A percentile compares a stretch with the other conserved stretches of the same genome.
These are phyloP conservation scores for Uromyces viciae-fabae DNA, from an alignment of 1,284 basidiomycete species.

Conservation along the genomic window DNA sequence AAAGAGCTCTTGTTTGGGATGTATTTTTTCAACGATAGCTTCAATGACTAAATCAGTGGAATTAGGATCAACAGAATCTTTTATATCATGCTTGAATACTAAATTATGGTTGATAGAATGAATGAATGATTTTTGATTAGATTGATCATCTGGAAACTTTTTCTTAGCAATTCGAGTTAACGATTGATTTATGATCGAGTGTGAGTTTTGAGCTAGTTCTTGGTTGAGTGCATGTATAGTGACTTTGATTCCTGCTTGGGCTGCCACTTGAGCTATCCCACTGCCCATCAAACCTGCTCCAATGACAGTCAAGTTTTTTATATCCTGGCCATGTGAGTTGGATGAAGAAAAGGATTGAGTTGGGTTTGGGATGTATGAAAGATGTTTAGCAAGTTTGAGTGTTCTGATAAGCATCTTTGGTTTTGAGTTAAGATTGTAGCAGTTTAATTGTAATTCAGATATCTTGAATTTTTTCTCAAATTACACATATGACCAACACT, in stretches of 20 bases:
- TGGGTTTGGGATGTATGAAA: too few species aligned
- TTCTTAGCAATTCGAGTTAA: conserved; percentile 60
- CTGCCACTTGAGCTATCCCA: conserved; percentile 60
- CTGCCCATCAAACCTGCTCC: conserved; percentile 60
- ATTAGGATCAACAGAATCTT: conserved; percentile 59
- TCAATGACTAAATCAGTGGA: conserved; percentile 61
- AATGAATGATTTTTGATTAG: conserved; percentile 57
- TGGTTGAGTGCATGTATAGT: conserved; percentile 7
- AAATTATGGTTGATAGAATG: conserved; percentile 56
- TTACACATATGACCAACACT: too few species aligned
- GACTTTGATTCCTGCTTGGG: conserved; percentile 54
- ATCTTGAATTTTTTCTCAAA: too few species aligned
- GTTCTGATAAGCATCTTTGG: too few species aligned
- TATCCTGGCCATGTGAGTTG: conserved; percentile 39
- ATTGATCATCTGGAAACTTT: conserved; percentile 57
- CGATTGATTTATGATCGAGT: conserved; percentile 59
- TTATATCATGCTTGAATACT: conserved; percentile 46
- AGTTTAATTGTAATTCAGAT: too few species aligned
- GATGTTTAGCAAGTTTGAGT: too few species aligned
- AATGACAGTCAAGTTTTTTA: conserved; percentile 57
- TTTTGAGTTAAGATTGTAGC: too few species aligned
- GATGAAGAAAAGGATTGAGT: too few species aligned
- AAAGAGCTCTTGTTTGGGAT: conserved; percentile 62
- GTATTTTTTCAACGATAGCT: conserved; percentile 62
- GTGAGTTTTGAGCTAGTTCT: conserved; percentile 31